Evolutionary conservation across 768 basidiomycete genomes (phyloP), one percentile per base, ranked within the genome.

Genomic region (Xerocomus spinulosus): DNA sequence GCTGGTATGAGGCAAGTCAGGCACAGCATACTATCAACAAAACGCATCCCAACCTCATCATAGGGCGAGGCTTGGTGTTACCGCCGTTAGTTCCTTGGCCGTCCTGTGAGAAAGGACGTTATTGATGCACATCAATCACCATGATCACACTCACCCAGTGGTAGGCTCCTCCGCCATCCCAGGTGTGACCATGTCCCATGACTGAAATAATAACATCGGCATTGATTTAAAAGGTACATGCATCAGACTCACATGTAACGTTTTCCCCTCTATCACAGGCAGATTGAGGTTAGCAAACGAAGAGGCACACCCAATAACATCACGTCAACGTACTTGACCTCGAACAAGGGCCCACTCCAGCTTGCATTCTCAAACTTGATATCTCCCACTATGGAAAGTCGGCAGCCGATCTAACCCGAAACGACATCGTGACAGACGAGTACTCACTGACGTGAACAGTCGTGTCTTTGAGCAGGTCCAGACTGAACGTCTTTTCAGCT

Each of bases 371-470:
- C 81, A 58, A 86, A 85, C 20, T 61, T 53, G 37, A 85, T 71
- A 26, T 84, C 74, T 15, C 83, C 83, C 51, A 71, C 79, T 83
- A 25, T 14, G 0, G n/a, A 33, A 24, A 35, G 18, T 23, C 44
- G 30, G 50, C 32, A 44, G 30, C 25, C 4, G 13, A 34, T 12
- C 17, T 3, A 18, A 29, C 2, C 23, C 25, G 10, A 29, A 10
- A 15, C 0, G 25, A 25, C 17, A 53, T 9, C 21, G n/a, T 15
- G 4, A 9, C 14, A 10, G 5, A 36, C 9, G n/a, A 41, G 24
- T 17, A 66, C 78, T 58, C 53, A 82, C 81, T 62, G 64, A 85
- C 63, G 41, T 77, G 82, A 50, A 85, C 83, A 4, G 72, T 80
- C 2, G 80, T 75, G 5, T 77, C 77, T 21, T 62, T 54, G 33